Conservation (phyloP, 2,329 filamentous ascomycete species). For the Aspergillus transmontanensis region DNA sequence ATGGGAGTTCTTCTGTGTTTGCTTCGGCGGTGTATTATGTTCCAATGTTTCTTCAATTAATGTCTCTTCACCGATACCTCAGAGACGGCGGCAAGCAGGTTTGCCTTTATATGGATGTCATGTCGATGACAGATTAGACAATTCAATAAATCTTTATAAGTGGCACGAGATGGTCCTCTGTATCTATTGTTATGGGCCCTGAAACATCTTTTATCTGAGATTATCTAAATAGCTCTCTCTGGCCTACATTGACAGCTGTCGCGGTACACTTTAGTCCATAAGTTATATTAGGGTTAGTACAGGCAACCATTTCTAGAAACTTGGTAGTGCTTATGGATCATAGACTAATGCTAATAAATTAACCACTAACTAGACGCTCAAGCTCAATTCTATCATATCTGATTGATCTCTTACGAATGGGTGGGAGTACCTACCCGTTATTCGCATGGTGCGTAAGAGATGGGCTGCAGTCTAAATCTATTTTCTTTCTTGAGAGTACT, state of each 20-base stretch:
- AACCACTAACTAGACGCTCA: neutral
- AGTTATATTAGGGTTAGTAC: neutral
- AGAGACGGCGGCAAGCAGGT: neutral
- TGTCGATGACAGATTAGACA: neutral
- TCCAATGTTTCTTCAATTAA: conserved; percentile 5
- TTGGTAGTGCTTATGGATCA: neutral
- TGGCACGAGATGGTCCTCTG: neutral
- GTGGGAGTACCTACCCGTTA: neutral
- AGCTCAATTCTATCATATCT: neutral
- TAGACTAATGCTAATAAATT: too few species aligned
- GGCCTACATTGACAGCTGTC: neutral
- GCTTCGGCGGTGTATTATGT: neutral
- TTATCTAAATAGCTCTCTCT: neutral
- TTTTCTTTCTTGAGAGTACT: neutral
- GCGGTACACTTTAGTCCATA: neutral
- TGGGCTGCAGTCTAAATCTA: neutral
- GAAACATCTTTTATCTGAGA: neutral
- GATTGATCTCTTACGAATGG: neutral
- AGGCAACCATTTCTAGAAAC: neutral
- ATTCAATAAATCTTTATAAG: neutral
- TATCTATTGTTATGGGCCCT: neutral
- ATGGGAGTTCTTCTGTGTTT: conserved; percentile 19
- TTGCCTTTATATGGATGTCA: conserved; percentile 1
- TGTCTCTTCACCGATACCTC: neutral
- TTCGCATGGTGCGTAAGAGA: neutral